A percentile compares a stretch with the other conserved stretches of the same genome.
Evolutionary conservation across 2,329 filamentous ascomycete genomes (phyloP).

Genomic region (Thelonectria olida): DNA sequence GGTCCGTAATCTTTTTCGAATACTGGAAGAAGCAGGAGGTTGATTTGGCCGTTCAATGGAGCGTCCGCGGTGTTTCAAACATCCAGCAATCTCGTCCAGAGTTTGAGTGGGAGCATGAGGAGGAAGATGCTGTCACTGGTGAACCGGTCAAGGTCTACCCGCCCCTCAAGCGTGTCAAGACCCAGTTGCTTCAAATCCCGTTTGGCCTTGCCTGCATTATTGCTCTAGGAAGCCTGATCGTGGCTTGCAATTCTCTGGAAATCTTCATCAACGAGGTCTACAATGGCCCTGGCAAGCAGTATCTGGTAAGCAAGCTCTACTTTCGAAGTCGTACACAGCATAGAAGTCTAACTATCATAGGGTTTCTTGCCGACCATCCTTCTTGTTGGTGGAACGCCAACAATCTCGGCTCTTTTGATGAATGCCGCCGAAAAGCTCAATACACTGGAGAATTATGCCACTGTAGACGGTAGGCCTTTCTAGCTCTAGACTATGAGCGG

Average conservation of each 20-base stretch:
- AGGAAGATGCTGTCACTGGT: conserved; percentile 82
- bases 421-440: conserved; percentile 80
- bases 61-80: conserved; percentile 82
- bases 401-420: conserved; percentile 79
- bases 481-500: conserved; percentile 16
- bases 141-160: conserved; percentile 82
- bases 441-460: conserved; percentile 91
- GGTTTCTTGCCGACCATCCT: conserved; percentile 89
- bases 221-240: conserved; percentile 83
- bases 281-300: conserved; percentile 84
- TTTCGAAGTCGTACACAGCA: background rate
- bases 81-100: conserved; percentile 82
- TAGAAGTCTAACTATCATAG: conserved; percentile 53
- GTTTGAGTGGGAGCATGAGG: conserved; percentile 81
- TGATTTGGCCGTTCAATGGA: conserved; percentile 88
- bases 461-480: conserved; percentile 66
- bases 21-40: conserved; percentile 96
- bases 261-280: conserved; percentile 97
- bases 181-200: conserved; percentile 83
- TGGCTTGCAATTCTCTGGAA: conserved; percentile 89
- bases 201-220: conserved; percentile 80
- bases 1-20: conserved; percentile 90
- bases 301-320: conserved; percentile 68
- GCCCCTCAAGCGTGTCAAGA: conserved; percentile 75
- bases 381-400: conserved; percentile 82